These are phyloP conservation scores for Cucurbita argyrosperma DNA, from an alignment of 306 rosid species.

Conservation along the genomic window DNA sequence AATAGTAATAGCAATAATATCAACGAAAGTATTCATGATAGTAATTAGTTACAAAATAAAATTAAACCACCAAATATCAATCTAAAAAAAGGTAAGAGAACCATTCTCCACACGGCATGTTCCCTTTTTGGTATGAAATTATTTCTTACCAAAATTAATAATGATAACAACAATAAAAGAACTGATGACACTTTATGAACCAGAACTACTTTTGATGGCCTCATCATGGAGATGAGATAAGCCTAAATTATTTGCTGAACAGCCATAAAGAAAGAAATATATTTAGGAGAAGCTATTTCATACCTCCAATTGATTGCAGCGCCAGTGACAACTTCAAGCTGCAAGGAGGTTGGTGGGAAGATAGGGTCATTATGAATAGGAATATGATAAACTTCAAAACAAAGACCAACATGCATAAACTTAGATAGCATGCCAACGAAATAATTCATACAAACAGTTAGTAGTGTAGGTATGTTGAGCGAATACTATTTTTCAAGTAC, in stretches of 20 bases:
- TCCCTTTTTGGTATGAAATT: neutral
- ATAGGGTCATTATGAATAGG: neutral
- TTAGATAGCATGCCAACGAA: neutral
- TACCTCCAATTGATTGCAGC: conserved; percentile 18
- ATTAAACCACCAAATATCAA: neutral
- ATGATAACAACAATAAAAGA: too few species aligned
- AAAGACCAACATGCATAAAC: neutral
- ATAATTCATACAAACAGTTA: neutral
- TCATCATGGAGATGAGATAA: neutral
- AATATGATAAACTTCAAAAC: neutral
- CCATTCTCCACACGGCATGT: conserved; percentile 6
- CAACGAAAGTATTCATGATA: neutral
- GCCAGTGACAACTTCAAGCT: conserved; percentile 20
- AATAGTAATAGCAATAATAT: neutral
- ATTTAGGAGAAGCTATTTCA: neutral
- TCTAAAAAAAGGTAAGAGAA: neutral
- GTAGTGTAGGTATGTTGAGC: neutral
- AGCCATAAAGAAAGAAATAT: neutral
- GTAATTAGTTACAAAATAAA: neutral
- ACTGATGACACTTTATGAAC: too few species aligned
- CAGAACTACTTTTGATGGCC: neutral
- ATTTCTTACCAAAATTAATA: too few species aligned
- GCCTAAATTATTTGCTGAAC: neutral
- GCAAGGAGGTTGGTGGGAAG: conserved; percentile 5
- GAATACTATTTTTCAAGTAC: neutral